phyloP scores from a whole-genome alignment of 2,329 filamentous ascomycete genomes.

The Fusarium longipes region DNA sequence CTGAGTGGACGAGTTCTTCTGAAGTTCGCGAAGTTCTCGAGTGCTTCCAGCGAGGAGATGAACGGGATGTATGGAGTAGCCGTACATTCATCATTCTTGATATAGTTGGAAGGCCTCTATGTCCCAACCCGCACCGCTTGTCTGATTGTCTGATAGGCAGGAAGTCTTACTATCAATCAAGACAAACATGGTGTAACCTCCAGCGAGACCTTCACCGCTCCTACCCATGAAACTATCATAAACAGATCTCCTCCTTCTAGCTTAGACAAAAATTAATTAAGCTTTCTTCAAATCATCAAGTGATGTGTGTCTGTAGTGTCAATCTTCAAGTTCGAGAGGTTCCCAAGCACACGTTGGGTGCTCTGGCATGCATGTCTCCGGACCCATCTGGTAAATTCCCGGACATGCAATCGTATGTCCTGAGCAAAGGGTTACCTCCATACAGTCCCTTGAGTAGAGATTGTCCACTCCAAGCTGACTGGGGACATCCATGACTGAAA shows the following conservation, averaged over 20 bases:
- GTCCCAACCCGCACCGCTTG: no score
- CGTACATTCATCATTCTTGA: not conserved
- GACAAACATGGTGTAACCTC: no score
- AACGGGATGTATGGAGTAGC: constrained; percentile 10
- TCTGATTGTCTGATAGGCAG: no score
- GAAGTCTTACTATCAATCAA: no score
- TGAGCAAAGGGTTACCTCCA: not conserved
- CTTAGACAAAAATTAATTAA: no score
- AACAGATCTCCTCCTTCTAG: no score
- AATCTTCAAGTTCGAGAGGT: not conserved
- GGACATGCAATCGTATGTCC: constrained; percentile 2
- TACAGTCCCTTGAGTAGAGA: not conserved
- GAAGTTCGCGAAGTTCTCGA: not conserved
- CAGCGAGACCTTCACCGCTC: no score
- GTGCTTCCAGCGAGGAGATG: not conserved
- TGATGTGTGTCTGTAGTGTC: not conserved
- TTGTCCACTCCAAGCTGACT: not conserved
- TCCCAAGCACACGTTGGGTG: not conserved
- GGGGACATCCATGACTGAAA: no score
- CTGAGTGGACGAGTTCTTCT: not conserved
- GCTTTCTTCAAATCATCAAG: no score
- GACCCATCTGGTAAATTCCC: constrained; percentile 7
- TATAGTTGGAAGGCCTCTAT: no score
- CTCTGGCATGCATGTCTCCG: constrained; percentile 2
- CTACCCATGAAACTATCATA: no score